Conservation (phyloP, 352 stramenopile species). For the Globisporangium irregulare region DNA sequence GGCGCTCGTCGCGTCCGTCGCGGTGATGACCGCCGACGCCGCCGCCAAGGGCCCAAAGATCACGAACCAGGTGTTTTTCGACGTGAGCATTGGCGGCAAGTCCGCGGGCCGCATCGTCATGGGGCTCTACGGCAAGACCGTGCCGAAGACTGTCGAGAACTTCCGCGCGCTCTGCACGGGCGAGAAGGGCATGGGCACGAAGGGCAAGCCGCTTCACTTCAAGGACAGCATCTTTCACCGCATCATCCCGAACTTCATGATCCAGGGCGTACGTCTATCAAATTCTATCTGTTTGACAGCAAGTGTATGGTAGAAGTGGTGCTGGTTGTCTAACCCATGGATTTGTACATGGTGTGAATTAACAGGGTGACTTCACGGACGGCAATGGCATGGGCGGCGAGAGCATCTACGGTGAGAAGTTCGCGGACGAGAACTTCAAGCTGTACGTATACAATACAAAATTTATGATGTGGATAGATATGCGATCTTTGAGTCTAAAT, state of each 20-base stretch:
- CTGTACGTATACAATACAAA: constrained; percentile 31
- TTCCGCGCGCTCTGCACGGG: constrained; percentile 57
- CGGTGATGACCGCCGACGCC: constrained; percentile 28
- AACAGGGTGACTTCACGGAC: constrained; percentile 73
- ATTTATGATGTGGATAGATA: not conserved
- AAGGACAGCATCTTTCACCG: constrained; percentile 96
- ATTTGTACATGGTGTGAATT: constrained; percentile 6
- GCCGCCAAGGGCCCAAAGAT: constrained; percentile 64
- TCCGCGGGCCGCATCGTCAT: constrained; percentile 81
- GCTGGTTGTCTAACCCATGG: not conserved
- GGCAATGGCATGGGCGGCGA: constrained; percentile 85
- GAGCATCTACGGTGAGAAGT: constrained; percentile 94
- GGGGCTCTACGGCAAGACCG: constrained; percentile 79
- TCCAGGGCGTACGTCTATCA: constrained; percentile 58
- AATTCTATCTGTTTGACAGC: not conserved
- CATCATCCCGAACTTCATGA: constrained; percentile 95
- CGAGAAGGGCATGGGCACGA: constrained; percentile 75
- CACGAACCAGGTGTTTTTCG: constrained; percentile 95
- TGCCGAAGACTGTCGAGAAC: constrained; percentile 82
- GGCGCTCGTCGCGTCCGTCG: constrained; percentile 21
- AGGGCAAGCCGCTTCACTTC: constrained; percentile 96
- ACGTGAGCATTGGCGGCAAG: constrained; percentile 93
- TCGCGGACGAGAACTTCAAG: constrained; percentile 95
- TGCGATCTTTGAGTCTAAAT: constrained; percentile 4
- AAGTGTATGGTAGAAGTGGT: not conserved